phyloP scores from a whole-genome alignment of 257 asterid species.

The Solanum acaule region DNA sequence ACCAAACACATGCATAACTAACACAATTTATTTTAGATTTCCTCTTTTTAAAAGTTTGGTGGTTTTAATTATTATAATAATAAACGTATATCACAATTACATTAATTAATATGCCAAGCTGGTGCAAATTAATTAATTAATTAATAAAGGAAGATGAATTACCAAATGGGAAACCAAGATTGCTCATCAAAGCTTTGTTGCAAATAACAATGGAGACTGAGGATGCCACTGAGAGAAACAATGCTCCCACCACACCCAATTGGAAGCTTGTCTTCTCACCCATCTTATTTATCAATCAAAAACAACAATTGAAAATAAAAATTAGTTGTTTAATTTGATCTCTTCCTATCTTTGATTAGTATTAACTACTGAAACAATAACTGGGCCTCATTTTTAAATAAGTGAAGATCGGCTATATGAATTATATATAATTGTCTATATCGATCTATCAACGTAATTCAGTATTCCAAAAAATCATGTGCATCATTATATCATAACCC shows the following conservation, averaged over 20 bases:
- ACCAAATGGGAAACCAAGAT: conserved; percentile 84
- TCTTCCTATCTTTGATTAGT: not conserved
- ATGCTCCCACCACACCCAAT: conserved; percentile 68
- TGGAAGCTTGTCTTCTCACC: conserved; percentile 68
- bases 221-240: conserved; percentile 76
- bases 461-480: not conserved
- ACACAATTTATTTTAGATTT: not conserved
- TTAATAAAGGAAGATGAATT: not conserved
- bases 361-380: not conserved
- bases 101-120: not conserved
- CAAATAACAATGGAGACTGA: conserved; percentile 86
- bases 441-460: too few species aligned
- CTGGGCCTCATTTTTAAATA: not conserved
- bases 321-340: not conserved
- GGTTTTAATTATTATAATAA: not conserved
- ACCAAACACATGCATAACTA: not conserved
- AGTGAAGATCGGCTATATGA: not conserved
- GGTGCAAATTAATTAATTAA: not conserved
- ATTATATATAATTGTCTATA: not conserved
- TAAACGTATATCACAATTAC: not conserved
- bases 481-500: not conserved
- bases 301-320: not conserved
- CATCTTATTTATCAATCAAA: conserved; percentile 24
- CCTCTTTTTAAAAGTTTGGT: not conserved
- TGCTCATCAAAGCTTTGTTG: conserved; percentile 87